Evolutionary conservation across 2,329 filamentous ascomycete species (phyloP).

Genomic region (Colletotrichum graminicola): DNA sequence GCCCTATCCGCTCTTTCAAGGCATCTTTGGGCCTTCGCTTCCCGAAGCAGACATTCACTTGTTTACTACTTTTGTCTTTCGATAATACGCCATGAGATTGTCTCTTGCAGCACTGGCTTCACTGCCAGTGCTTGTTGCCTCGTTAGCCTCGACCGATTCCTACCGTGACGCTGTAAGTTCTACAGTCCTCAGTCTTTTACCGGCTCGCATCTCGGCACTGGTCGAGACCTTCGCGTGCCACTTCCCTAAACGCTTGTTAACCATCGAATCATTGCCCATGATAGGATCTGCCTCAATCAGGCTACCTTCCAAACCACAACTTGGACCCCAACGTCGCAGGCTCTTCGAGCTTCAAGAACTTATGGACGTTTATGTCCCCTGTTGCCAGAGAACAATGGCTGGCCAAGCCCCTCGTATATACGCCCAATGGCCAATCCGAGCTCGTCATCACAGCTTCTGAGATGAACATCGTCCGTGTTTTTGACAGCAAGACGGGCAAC

Average conservation of each 20-base stretch:
- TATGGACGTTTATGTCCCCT: conserved; percentile 51
- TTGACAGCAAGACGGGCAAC: conserved; percentile 57
- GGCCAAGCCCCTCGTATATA: conserved; percentile 59
- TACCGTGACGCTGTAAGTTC: conserved; percentile 41
- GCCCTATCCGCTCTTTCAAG: conserved; percentile 2
- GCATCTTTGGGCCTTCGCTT: conserved; percentile 15
- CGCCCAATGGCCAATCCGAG: conserved; percentile 52
- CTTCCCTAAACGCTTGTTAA: background rate
- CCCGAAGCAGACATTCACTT: conserved; percentile 29
- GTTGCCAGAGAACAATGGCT: conserved; percentile 37
- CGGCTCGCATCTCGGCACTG: background rate
- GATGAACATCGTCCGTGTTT: conserved; percentile 54
- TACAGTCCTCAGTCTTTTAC: background rate
- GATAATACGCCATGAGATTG: conserved; percentile 34
- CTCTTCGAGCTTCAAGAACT: conserved; percentile 48
- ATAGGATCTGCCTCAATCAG: conserved; percentile 52
- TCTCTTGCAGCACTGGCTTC: conserved; percentile 38
- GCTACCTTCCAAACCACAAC: conserved; percentile 56
- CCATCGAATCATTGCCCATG: background rate
- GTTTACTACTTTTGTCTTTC: conserved; percentile 8
- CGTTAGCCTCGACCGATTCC: conserved; percentile 41
- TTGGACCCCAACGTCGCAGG: conserved; percentile 55
- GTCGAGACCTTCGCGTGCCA: conserved; percentile 9
- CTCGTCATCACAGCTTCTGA: conserved; percentile 55
- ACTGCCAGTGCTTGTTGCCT: conserved; percentile 40